Conservation (phyloP, 805 yeast species). For the Wickerhamomyces xylosicus region DNA sequence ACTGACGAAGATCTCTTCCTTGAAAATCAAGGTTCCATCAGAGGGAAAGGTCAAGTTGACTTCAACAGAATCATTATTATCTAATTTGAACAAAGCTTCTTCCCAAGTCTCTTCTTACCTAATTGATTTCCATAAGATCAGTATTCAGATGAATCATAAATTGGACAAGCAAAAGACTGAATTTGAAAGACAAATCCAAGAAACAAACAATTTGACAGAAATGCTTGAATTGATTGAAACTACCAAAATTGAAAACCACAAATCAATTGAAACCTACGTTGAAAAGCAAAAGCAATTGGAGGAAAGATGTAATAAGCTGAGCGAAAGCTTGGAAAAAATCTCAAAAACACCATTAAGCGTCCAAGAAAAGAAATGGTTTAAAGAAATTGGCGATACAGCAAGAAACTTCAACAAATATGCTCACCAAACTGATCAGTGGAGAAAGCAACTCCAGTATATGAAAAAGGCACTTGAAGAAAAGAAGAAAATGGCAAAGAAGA, state of each 20-base stretch:
- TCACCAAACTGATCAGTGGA: slow-evolving; percentile 15
- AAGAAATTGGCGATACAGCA: slow-evolving; percentile 27
- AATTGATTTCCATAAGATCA: slow-evolving; percentile 21
- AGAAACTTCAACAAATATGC: slow-evolving; percentile 23
- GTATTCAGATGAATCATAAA: slow-evolving; percentile 25
- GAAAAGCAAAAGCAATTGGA: slow-evolving; percentile 24
- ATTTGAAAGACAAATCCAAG: slow-evolving; percentile 28
- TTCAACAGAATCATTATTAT: not conserved
- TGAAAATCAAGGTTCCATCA: slow-evolving; percentile 3
- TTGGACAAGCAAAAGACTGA: slow-evolving; percentile 30
- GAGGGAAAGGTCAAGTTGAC: not conserved
- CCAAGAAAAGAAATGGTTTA: slow-evolving; percentile 35
- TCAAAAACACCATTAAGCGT: slow-evolving; percentile 24
- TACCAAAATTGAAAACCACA: slow-evolving; percentile 6
- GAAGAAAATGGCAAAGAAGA: not conserved
- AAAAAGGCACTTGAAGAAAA: slow-evolving; percentile 10
- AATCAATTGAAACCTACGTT: slow-evolving; percentile 10
- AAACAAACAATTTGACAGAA: slow-evolving; percentile 15
- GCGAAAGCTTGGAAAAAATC: slow-evolving; percentile 16
- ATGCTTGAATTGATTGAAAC: slow-evolving; percentile 10
- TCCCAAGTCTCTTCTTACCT: slow-evolving; percentile 10
- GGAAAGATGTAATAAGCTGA: slow-evolving; percentile 22
- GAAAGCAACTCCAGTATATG: slow-evolving; percentile 21
- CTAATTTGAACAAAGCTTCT: slow-evolving; percentile 11
- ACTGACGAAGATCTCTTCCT: not conserved